Evolutionary conservation across 106 monocot genomes (phyloP), one percentile per base, ranked within the genome.

Genomic region (Hemerocallis citrina): DNA sequence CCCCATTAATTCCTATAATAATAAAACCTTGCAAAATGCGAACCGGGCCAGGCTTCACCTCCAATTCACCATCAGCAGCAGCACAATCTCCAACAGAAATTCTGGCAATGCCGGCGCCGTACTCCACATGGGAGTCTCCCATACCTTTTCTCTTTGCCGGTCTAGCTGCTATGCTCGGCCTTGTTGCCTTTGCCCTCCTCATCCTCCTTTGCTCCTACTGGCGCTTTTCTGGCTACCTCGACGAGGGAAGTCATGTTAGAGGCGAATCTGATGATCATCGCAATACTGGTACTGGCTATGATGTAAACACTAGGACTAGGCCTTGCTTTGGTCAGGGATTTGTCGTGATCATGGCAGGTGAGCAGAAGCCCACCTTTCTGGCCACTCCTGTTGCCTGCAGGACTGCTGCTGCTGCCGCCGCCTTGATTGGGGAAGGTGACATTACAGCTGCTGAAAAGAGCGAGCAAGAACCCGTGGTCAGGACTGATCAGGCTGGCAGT

Each of bases 81-180:
- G n/a, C n/a, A n/a, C n/a, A n/a, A n/a, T n/a, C n/a, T n/a, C n/a
- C n/a, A 12, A 38, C 34, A 12, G 36, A 22, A 16, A 10, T 24
- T 14, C 24, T 66, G 21, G 11, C 39, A 48, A 0, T 39, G 14
- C 2, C 24, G 25, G 51, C 13, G 31, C 19, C 36, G 7, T 50
- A 54, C 16, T 66, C 66, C 6, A 39, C 19, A 23, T 81, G 81
- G 81, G 71, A 72, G 21, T 75, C 71, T 3, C 81, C 81, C 24
- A 67, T 76, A 27, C 75, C 81, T 21, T 81, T 72, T 57, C 72
- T 81, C 49, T 81, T 81, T 56, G 81, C 72, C 1, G 81, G 81
- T 2, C 55, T 81, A 1, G 81, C 81, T 2, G 75, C 68, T 25
- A 80, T 80, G 80, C 42, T 80, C 14, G 80, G 80, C 17, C 34